Conservation (phyloP, 129 eudicot species). For the Ambrosia artemisiifolia region DNA sequence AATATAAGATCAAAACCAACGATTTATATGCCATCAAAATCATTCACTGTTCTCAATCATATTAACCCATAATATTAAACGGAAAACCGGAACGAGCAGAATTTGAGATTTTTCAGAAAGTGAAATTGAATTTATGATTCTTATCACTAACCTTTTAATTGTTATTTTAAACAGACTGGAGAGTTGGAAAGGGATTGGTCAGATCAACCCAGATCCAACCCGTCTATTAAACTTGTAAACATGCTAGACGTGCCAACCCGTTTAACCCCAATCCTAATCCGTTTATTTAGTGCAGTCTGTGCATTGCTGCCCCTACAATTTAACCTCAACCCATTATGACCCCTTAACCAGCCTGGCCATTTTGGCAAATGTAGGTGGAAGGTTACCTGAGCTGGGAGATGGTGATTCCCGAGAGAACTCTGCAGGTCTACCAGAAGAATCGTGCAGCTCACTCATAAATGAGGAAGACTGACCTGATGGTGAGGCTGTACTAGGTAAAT, state of each 20-base stretch:
- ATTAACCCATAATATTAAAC: neutral
- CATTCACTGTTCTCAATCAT: neutral
- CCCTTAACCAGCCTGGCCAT: neutral
- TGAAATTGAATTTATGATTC: neutral
- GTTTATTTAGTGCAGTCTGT: too few relatives aligned
- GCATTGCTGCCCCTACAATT: too few relatives aligned
- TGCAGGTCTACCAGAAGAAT: constrained; percentile 30
- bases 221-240: too few relatives aligned
- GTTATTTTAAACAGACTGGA: neutral
- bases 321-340: neutral
- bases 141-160: neutral
- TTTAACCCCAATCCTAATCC: too few relatives aligned
- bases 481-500: constrained; percentile 9
- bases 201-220: neutral
- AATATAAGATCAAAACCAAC: neutral
- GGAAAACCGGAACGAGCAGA: neutral
- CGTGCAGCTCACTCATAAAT: constrained; percentile 25
- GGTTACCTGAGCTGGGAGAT: constrained; percentile 85
- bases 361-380: neutral
- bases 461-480: constrained; percentile 35
- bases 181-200: neutral
- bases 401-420: constrained; percentile 52
- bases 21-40: neutral
- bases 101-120: neutral
- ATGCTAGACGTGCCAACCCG: too few relatives aligned